These are phyloP conservation scores for Wickerhamomyces sp. DNA, from an alignment of 1,139 yeast genomes.

Conservation along the genomic window DNA sequence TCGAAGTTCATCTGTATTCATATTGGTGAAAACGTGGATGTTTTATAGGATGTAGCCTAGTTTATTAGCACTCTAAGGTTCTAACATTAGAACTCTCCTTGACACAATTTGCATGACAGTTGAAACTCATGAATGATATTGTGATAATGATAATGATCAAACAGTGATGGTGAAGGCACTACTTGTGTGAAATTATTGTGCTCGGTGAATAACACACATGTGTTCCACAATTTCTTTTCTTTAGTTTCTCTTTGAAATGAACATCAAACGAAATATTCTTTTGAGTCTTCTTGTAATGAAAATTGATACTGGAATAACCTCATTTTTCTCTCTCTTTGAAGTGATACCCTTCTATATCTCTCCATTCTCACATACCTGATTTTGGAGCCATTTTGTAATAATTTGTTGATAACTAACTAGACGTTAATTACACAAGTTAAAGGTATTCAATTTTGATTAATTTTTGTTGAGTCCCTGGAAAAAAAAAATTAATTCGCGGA, in stretches of 20 bases:
- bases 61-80: no score
- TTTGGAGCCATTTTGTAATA: conserved; percentile 35
- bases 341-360: not conserved
- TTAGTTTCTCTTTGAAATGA: not conserved
- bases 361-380: conserved; percentile 32
- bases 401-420: conserved; percentile 1
- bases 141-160: no score
- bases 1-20: no score
- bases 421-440: not conserved
- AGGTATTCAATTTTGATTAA: not conserved
- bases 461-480: conserved; percentile 2
- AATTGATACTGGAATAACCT: not conserved
- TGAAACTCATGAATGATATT: no score
- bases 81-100: no score
- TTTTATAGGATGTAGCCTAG: no score
- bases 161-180: no score
- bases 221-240: not conserved
- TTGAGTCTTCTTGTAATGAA: not conserved
- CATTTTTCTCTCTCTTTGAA: not conserved
- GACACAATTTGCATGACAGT: no score
- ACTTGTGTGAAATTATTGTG: no score
- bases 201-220: not conserved
- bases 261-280: not conserved
- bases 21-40: no score
- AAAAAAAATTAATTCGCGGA: conserved; percentile 1